Base-by-base conservation (phyloP, 2,329 filamentous ascomycete species). In the Aspergillus puulaauensis region DNA sequence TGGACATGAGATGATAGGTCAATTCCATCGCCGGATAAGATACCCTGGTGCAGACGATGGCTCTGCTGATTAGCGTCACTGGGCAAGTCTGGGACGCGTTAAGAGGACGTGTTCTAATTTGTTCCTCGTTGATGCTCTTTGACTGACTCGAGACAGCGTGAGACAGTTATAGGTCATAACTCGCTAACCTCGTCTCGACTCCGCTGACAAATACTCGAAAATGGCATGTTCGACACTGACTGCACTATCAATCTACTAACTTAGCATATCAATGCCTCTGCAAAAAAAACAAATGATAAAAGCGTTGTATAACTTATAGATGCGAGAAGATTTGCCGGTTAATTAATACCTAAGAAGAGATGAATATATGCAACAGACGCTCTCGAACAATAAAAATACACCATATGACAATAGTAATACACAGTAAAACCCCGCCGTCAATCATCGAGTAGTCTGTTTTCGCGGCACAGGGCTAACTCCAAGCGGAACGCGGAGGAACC, bases 401-500 rank as follows among this genome's bases (percentile, higher is more conserved):
- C 15, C 35, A 37, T n/a, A 37, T 37, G 15, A 37, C 5, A 37
- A n/a, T 37, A 37, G 35, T 37, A n/a, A n/a, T 37, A 37, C 35
- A 37, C 15, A 37, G 14, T 37, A 14, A 37, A 37, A n/a, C 35
- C 15, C 35, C 35, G 14, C 35, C 14, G 15, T 37, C 35, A 7
- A 37, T 37, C 35, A 37, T 37, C 35, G 14, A 37, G 35, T n/a
- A 2, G 35, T 37, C 41, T 56, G 49, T 46, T 68, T 70, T 48
- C 61, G 62, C 11, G 52, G 52, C 23, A 61, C 56, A 24, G 63
- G 60, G 17, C 65, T 63, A 33, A 72, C 52, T 31, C 64, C 63
- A 31, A 75, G 59, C n/a, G 72, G 73, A 24, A 68, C 63, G 3
- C 69, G 70, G 51, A 77, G 63, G 56, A 78, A 75, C 61, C 68